Percentiles rank a stretch among this genome's conserved stretches.
Evolutionary conservation across 192 early-diverging fungal species (phyloP).

Genomic region (Coemansia sp.): DNA sequence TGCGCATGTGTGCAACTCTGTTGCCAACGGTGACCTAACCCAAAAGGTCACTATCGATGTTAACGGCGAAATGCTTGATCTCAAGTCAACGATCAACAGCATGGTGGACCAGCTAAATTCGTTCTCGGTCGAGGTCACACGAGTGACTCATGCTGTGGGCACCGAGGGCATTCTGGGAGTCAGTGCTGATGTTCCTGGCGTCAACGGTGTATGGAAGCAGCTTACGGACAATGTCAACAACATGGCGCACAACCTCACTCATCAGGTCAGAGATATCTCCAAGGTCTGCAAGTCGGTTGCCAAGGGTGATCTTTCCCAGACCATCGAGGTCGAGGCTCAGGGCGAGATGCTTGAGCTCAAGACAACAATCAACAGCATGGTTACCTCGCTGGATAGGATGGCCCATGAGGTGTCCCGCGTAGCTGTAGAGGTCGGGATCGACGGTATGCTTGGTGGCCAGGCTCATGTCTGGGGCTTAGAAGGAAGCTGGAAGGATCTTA

Average conservation of each 20-base stretch:
- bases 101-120: conserved; percentile 63
- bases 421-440: conserved; percentile 72
- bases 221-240: conserved; percentile 68
- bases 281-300: conserved; percentile 66
- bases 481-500: conserved; percentile 69
- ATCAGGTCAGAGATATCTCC: conserved; percentile 72
- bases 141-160: conserved; percentile 62
- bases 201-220: conserved; percentile 70
- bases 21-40: conserved; percentile 63
- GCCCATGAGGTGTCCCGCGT: conserved; percentile 72
- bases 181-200: conserved; percentile 59
- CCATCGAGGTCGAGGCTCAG: conserved; percentile 63
- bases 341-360: conserved; percentile 74
- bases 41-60: conserved; percentile 61
- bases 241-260: conserved; percentile 68
- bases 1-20: conserved; percentile 63
- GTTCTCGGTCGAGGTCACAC: conserved; percentile 60
- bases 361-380: conserved; percentile 72
- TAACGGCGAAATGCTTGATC: conserved; percentile 64
- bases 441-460: conserved; percentile 64
- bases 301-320: conserved; percentile 66
- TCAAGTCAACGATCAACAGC: conserved; percentile 67
- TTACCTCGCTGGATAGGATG: conserved; percentile 62
- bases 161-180: conserved; percentile 60
- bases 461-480: conserved; percentile 59